Base-by-base conservation (phyloP, 164 flowering plant species). In the Magnolia sinica region DNA sequence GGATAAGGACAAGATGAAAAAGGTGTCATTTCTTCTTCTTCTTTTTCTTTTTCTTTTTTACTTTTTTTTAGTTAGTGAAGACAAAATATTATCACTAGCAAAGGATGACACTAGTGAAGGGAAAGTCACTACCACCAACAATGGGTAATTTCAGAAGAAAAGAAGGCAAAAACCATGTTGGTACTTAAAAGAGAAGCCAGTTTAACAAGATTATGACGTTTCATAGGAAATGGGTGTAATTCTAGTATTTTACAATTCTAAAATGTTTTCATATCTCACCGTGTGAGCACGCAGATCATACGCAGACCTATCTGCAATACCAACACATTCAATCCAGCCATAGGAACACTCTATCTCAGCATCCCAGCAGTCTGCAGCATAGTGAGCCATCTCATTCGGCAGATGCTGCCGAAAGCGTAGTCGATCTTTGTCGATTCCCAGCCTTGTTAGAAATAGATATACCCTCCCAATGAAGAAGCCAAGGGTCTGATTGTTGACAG, bases 291-390 rank as follows among this genome's bases (percentile, higher is more conserved):
- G 86, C 77, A 96, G 86, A 77, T 96, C 98, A 81, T 88, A 94
- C 64, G 99, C 97, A 76, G 99, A 96, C 81, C 98, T 89, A 84
- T 96, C 99, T 55, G 99, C 99, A 82, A 96, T 96, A 58, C 98
- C 98, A 80, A 96, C 97, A 89, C 97, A 96, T 73, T 94, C 97
- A 78, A 96, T 91, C 98, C 99, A 96, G 45, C 99, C 99, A 87
- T 89, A 91, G 7, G 99, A 96, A 74, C 93, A 87, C 80, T 94
- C 97, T 68, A 96, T 94, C 84, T 96, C 99, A 76, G 99, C 99
- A 88, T 94, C 99, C 99, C 99, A 96, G 81, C 99, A 96, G 79
- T 96, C 98, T 27, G 95, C 95, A 73, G 98, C 98, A 91, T 96
- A 96, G 76, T 96, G 98, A 51, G 99, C 98, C 99, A 96, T 96